phyloP scores from a whole-genome alignment of 2,329 filamentous ascomycete species.

The Pseudocercospora fuligena region DNA sequence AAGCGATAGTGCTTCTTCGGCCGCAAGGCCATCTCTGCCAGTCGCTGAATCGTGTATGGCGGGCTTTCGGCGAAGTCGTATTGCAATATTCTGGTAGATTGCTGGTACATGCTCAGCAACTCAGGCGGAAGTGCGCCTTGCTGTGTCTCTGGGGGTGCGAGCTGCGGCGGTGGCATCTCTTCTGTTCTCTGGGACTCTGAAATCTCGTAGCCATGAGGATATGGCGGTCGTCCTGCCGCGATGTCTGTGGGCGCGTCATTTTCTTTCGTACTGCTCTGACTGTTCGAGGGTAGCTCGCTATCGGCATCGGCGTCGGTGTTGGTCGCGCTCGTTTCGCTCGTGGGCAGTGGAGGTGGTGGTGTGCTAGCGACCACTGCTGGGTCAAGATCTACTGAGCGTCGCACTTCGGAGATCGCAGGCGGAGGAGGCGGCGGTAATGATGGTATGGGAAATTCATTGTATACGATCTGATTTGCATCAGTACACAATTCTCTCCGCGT shows the following conservation, averaged over 20 bases:
- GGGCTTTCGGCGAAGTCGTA: conserved; percentile 72
- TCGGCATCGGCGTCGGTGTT: conserved; percentile 21
- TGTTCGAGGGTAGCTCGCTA: conserved; percentile 33
- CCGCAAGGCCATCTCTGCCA: conserved; percentile 80
- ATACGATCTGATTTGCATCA: conserved; percentile 65
- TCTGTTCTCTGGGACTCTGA: conserved; percentile 34
- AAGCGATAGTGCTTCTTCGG: conserved; percentile 81
- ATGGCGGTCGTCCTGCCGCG: conserved; percentile 42
- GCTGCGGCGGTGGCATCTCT: conserved; percentile 22
- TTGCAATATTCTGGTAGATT: conserved; percentile 37
- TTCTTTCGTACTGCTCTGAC: conserved; percentile 70
- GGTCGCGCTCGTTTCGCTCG: conserved; percentile 28
- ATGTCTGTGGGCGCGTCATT: conserved; percentile 57
- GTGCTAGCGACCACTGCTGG: conserved; percentile 40
- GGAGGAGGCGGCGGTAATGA: conserved; percentile 54
- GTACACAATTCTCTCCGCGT: conserved; percentile 16
- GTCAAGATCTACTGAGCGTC: conserved; percentile 32
- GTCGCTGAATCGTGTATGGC: conserved; percentile 89
- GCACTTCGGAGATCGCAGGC: conserved; percentile 39
- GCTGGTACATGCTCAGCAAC: conserved; percentile 60
- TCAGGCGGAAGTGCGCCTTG: conserved; percentile 64
- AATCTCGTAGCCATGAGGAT: conserved; percentile 45
- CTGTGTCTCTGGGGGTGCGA: conserved; percentile 14
- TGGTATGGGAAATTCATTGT: conserved; percentile 76
- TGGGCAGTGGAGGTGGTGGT: conserved; percentile 43